Evolutionary conservation across 257 asterid species (phyloP).

Genomic region (Nicotiana sylvestris): DNA sequence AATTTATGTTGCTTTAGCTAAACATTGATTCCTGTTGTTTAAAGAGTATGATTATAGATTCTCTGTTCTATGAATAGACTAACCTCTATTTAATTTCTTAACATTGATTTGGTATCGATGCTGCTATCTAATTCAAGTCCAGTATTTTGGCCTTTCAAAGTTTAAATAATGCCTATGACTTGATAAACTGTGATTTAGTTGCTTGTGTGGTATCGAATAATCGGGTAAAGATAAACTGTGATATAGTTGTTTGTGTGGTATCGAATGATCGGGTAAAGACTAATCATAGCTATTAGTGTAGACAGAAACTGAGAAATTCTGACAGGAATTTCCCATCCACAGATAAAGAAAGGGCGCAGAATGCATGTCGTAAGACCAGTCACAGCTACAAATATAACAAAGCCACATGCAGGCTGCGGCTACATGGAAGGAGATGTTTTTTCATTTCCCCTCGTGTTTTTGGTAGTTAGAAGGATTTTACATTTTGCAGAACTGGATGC

Average conservation of each 20-base stretch:
- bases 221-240: no score
- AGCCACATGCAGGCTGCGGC: neutral
- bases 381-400: neutral
- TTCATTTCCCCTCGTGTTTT: neutral
- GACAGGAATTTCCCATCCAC: neutral
- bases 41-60: neutral
- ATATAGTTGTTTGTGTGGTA: neutral
- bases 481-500: neutral
- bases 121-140: neutral
- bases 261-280: neutral
- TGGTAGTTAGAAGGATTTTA: slow-evolving; percentile 6
- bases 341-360: neutral
- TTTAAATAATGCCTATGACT: neutral
- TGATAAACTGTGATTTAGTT: neutral
- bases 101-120: neutral
- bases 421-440: neutral
- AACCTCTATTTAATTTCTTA: neutral
- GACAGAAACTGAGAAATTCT: neutral
- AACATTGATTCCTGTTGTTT: neutral
- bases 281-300: neutral
- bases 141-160: neutral
- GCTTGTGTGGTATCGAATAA: neutral
- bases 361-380: neutral
- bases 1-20: neutral
- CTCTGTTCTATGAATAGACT: neutral